Percentiles rank a stretch among this genome's conserved stretches.
phyloP scores from a whole-genome alignment of 1,284 basidiomycete genomes.

The Kalmanozyma brasiliensis region DNA sequence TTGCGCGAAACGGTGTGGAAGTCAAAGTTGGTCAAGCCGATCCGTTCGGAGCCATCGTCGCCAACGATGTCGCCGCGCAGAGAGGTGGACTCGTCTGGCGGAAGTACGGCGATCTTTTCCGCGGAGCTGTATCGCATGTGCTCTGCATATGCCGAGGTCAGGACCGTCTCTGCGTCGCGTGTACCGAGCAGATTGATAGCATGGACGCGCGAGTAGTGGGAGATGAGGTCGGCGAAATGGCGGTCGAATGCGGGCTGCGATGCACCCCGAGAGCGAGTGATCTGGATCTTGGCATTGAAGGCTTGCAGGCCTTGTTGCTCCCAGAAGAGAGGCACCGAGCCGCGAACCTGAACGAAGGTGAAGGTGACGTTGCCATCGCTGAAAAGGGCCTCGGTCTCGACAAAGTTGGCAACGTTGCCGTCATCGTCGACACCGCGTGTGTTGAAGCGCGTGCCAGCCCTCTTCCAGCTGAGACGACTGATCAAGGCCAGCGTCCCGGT shows the following conservation, averaged over 20 bases:
- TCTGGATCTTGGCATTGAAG: slow-evolving; percentile 60
- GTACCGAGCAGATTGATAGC: slow-evolving; percentile 65
- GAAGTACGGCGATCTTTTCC: slow-evolving; percentile 38
- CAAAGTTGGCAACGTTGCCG: slow-evolving; percentile 96
- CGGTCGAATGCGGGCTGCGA: slow-evolving; percentile 95
- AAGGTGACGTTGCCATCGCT: slow-evolving; percentile 83
- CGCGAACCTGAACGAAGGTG: slow-evolving; percentile 91
- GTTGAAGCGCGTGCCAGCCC: slow-evolving; percentile 96
- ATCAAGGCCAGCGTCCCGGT: slow-evolving; percentile 78
- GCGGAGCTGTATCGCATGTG: slow-evolving; percentile 54
- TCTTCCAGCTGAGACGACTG: slow-evolving; percentile 87
- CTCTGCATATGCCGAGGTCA: slow-evolving; percentile 79
- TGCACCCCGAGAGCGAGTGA: slow-evolving; percentile 82
- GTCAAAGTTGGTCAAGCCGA: slow-evolving; percentile 85
- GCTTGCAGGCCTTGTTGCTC: slow-evolving; percentile 87
- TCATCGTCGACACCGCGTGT: slow-evolving; percentile 97
- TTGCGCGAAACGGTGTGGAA: slow-evolving; percentile 85
- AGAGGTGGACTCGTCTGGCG: slow-evolving; percentile 21
- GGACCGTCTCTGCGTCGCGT: slow-evolving; percentile 83
- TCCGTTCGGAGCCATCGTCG: slow-evolving; percentile 44
- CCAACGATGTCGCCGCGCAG: slow-evolving; percentile 10
- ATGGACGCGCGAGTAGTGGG: slow-evolving; percentile 60
- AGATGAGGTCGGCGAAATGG: slow-evolving; percentile 81
- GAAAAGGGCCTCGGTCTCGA: slow-evolving; percentile 93
- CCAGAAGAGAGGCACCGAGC: slow-evolving; percentile 88